Evolutionary conservation across 345 rosid genomes (phyloP).

Genomic region (Noccaea caerulescens): DNA sequence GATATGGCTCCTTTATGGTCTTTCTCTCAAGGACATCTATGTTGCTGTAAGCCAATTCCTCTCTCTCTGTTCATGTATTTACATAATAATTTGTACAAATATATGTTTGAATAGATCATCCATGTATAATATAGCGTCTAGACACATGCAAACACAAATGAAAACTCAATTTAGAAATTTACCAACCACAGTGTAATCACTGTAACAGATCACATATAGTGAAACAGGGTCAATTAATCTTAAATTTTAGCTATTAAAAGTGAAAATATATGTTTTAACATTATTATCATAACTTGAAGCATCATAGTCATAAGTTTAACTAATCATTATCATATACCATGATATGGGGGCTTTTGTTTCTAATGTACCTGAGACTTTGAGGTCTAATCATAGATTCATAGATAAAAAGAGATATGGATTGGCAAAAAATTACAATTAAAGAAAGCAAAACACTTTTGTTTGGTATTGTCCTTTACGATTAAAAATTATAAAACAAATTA

Average conservation of each 20-base stretch:
- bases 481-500: slow-evolving; percentile 15
- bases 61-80: neutral
- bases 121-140: neutral
- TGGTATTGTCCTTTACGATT: slow-evolving; percentile 38
- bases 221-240: neutral
- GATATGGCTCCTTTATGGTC: slow-evolving; percentile 61
- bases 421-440: slow-evolving; percentile 17
- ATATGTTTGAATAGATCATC: neutral
- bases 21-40: slow-evolving; percentile 53
- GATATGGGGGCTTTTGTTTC: slow-evolving; percentile 44
- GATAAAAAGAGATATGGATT: slow-evolving; percentile 39
- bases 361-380: slow-evolving; percentile 42
- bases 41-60: slow-evolving; percentile 50
- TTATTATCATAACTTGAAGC: slow-evolving; percentile 10
- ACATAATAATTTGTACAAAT: neutral
- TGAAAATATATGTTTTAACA: slow-evolving; percentile 3
- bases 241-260: neutral
- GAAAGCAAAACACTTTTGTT: slow-evolving; percentile 40
- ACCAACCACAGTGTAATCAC: slow-evolving; percentile 11
- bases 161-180: slow-evolving; percentile 1
- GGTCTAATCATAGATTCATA: slow-evolving; percentile 40
- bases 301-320: slow-evolving; percentile 14
- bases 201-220: neutral
- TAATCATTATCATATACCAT: slow-evolving; percentile 8
- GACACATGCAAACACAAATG: slow-evolving; percentile 12